Base-by-base conservation (phyloP, 257 asterid species). In the Solanum pimpinellifolium region DNA sequence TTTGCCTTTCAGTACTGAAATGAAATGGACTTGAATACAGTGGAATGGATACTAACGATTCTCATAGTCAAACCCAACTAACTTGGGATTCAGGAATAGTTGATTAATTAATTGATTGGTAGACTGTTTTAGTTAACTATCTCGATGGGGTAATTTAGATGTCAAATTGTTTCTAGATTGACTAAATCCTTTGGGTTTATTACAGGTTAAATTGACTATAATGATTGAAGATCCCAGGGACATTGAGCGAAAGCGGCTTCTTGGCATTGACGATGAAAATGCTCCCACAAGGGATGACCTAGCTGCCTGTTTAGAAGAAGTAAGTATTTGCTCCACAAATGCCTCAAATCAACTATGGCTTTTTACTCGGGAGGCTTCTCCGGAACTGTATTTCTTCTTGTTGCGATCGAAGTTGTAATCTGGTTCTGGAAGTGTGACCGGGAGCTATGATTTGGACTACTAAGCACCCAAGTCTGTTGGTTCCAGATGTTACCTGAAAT, bases 171-270 rank as follows among this genome's bases (percentile, higher is more conserved):
- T 16, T 81, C 31, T 81, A 10, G 20, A 81, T 81, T 81, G 69
- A 49, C 60, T 20, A 33, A 37, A n/a, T 77, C 84, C 44, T 5
- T 75, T 49, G 62, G 29, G 42, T 78, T 46, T 14, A 42, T 91
- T 87, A 77, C 88, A 96, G 99, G 95, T 97, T 73, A 97, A 97
- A 86, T 89, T 97, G 80, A 97, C 99, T 2, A 73, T 95, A 88
- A 90, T 92, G 95, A 97, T 97, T 72, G 99, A 97, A 92, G 99
- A 97, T 78, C 99, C 99, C 31, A 93, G 99, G 90, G 99, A 97
- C 42, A 96, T 95, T 27, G 99, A 97, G 92, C 90, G 99, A 88
- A 92, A 89, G 93, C 95, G 99, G 91, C 92, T 97, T 87, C 98
- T 97, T 70, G 99, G 99, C 84, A 95, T 97, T 72, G 98, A 95